Percentiles rank a stretch among this genome's conserved stretches.
These are phyloP conservation scores for Aspergillus sp. DNA, from an alignment of 2,329 filamentous ascomycete species.

Conservation along the genomic window DNA sequence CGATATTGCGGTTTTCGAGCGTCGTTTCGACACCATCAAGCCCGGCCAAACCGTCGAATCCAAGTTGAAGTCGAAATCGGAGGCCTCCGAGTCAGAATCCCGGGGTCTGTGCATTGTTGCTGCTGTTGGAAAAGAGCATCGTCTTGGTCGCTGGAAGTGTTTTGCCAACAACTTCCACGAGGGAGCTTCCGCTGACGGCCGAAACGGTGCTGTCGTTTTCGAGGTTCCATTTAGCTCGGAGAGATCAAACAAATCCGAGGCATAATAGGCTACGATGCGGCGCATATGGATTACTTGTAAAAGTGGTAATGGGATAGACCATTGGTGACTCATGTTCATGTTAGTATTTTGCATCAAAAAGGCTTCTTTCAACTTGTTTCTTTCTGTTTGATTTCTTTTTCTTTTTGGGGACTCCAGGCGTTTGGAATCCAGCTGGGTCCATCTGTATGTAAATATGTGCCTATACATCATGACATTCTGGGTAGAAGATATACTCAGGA, in stretches of 20 bases:
- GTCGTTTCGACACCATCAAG: conserved; percentile 47
- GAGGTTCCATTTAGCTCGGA: conserved; percentile 58
- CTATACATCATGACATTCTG: too few species aligned
- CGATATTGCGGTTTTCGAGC: conserved; percentile 80
- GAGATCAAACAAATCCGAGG: not conserved
- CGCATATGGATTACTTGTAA: too few species aligned
- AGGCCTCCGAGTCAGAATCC: conserved; percentile 37
- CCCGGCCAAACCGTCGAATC: conserved; percentile 17
- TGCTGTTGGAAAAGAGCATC: conserved; percentile 81
- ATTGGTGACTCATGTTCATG: too few species aligned
- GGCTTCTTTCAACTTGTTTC: too few species aligned
- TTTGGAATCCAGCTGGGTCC: too few species aligned
- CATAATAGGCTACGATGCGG: too few species aligned
- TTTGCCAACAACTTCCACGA: conserved; percentile 34
- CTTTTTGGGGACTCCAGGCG: too few species aligned
- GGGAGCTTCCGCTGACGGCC: conserved; percentile 44
- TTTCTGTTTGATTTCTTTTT: too few species aligned
- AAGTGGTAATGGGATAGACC: too few species aligned
- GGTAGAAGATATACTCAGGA: too few species aligned
- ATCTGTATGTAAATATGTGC: too few species aligned
- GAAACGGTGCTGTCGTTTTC: conserved; percentile 83
- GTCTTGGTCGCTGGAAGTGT: conserved; percentile 74
- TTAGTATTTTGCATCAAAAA: too few species aligned
- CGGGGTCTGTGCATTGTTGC: conserved; percentile 73
- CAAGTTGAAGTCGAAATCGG: conserved; percentile 17